Evolutionary conservation across 768 basidiomycete species (phyloP).

Genomic region (Russula sp.): DNA sequence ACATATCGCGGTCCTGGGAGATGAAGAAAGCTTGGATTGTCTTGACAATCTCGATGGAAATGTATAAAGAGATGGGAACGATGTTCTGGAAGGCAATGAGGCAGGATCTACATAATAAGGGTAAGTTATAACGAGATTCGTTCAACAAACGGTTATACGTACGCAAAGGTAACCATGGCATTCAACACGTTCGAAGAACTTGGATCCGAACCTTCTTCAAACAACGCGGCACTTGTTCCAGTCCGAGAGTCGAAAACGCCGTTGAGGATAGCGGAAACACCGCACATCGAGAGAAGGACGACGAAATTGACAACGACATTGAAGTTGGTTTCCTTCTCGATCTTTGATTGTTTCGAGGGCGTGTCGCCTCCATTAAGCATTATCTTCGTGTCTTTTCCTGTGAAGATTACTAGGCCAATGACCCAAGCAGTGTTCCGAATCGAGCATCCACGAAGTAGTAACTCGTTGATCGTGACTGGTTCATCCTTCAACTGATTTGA

Average conservation of each 20-base stretch:
- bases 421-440: slow-evolving; percentile 90
- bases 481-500: slow-evolving; percentile 57
- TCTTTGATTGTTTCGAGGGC: slow-evolving; percentile 95
- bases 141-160: slow-evolving; percentile 38
- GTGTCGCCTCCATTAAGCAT: slow-evolving; percentile 91
- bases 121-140: slow-evolving; percentile 9
- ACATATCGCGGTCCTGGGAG: slow-evolving; percentile 95
- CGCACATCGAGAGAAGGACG: slow-evolving; percentile 73
- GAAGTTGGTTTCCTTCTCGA: slow-evolving; percentile 97
- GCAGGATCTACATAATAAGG: slow-evolving; percentile 58
- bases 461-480: slow-evolving; percentile 84
- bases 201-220: slow-evolving; percentile 64
- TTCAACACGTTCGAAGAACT: slow-evolving; percentile 63
- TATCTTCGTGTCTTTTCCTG: slow-evolving; percentile 89
- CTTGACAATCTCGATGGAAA: slow-evolving; percentile 97
- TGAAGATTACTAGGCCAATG: slow-evolving; percentile 91
- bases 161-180: slow-evolving; percentile 89
- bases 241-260: slow-evolving; percentile 62
- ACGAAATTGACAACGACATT: slow-evolving; percentile 94
- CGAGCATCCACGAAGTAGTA: slow-evolving; percentile 87
- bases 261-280: slow-evolving; percentile 68
- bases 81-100: slow-evolving; percentile 98
- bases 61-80: slow-evolving; percentile 92
- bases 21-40: slow-evolving; percentile 97
- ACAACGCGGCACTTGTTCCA: slow-evolving; percentile 67